phyloP scores from a whole-genome alignment of 1,284 basidiomycete genomes.

The Xerocomus minutiporus region DNA sequence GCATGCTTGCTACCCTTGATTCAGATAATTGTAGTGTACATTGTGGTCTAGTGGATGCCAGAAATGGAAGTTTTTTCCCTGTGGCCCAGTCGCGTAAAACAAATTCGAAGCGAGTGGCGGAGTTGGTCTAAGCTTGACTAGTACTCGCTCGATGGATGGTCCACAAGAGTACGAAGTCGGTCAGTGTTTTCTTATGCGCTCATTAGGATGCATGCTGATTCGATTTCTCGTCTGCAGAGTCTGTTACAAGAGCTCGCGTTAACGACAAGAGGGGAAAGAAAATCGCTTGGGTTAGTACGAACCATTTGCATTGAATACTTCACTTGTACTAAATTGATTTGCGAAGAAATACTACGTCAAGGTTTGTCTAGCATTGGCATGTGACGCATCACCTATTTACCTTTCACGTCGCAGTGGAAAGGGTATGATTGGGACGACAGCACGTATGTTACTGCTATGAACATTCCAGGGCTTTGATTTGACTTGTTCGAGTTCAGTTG shows the following conservation, averaged over 20 bases:
- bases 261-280: slow-evolving; percentile 41
- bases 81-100: neutral
- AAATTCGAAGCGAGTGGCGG: too few relatives aligned
- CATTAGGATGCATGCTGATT: neutral
- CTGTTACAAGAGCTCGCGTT: slow-evolving; percentile 48
- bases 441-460: slow-evolving; percentile 50
- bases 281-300: slow-evolving; percentile 41
- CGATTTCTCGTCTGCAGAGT: slow-evolving; percentile 40
- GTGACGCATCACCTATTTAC: slow-evolving; percentile 3
- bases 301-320: neutral
- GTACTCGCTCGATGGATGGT: slow-evolving; percentile 21
- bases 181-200: slow-evolving; percentile 33
- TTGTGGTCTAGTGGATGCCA: neutral
- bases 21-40: slow-evolving; percentile 8
- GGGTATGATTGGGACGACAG: slow-evolving; percentile 55
- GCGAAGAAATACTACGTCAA: slow-evolving; percentile 60
- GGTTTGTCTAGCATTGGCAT: slow-evolving; percentile 36
- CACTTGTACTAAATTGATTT: slow-evolving; percentile 19
- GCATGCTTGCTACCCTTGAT: slow-evolving; percentile 1
- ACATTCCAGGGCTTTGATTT: neutral
- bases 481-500: slow-evolving; percentile 42
- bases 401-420: slow-evolving; percentile 53
- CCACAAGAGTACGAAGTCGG: slow-evolving; percentile 63
- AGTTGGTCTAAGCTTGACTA: slow-evolving; percentile 21
- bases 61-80: slow-evolving; percentile 20